These are phyloP conservation scores for Coprinopsis marcescibilis DNA, from an alignment of 768 basidiomycete species.

Conservation along the genomic window DNA sequence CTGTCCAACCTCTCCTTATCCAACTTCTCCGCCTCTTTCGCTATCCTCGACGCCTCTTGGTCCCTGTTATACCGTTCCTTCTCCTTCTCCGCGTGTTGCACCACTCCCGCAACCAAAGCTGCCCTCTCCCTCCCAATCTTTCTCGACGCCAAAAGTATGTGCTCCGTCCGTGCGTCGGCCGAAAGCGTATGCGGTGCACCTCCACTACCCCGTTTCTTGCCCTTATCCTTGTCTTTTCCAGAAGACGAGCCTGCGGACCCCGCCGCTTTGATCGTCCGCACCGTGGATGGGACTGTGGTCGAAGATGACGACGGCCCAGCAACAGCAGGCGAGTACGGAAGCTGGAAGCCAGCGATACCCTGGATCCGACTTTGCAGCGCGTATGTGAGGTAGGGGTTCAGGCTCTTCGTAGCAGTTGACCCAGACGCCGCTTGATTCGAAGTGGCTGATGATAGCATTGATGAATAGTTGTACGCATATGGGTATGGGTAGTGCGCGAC, in stretches of 20 bases:
- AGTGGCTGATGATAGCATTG: neutral
- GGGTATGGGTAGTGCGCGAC: neutral
- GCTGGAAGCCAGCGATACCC: neutral
- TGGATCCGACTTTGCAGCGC: conserved; percentile 1
- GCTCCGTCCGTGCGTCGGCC: conserved; percentile 67
- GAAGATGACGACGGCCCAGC: conserved; percentile 10
- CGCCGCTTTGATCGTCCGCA: too few relatives aligned
- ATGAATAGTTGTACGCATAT: conserved; percentile 4
- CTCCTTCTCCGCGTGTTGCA: conserved; percentile 32
- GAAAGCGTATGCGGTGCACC: too few relatives aligned
- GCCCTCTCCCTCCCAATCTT: conserved; percentile 60
- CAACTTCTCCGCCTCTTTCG: conserved; percentile 23
- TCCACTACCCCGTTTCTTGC: too few relatives aligned
- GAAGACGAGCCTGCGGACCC: too few relatives aligned
- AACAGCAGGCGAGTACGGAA: neutral
- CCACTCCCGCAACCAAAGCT: conserved; percentile 46
- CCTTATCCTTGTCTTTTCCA: too few relatives aligned
- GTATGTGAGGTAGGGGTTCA: conserved; percentile 5
- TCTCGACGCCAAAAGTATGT: conserved; percentile 66
- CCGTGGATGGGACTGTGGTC: too few relatives aligned
- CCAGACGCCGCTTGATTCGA: too few relatives aligned
- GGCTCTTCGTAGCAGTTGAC: neutral
- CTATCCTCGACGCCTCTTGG: conserved; percentile 20
- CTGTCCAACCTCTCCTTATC: conserved; percentile 26
- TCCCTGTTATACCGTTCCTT: conserved; percentile 28